These are phyloP conservation scores for Puccinia triticina DNA, from an alignment of 1,284 basidiomycete genomes.

Conservation along the genomic window DNA sequence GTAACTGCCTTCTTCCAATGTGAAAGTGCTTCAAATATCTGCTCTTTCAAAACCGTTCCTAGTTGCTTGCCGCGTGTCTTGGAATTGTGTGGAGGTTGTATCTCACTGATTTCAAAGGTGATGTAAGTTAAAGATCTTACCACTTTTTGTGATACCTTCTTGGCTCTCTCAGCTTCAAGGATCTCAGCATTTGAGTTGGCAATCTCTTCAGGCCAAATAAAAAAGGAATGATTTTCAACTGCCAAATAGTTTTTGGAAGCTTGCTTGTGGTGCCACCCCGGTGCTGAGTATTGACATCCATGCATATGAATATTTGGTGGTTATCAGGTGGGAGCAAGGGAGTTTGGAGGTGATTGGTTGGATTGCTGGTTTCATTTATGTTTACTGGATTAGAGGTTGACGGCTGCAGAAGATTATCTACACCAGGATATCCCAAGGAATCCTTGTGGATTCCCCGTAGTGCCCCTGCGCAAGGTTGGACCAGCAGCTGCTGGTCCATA, in stretches of 20 bases:
- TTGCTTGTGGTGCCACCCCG: background rate
- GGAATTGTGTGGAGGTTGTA: background rate
- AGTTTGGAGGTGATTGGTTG: background rate
- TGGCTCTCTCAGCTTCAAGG: background rate
- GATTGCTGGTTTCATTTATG: too few species aligned
- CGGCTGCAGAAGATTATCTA: background rate
- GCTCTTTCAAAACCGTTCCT: background rate
- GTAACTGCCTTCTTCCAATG: background rate
- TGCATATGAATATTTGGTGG: background rate
- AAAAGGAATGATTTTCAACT: background rate
- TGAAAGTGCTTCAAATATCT: background rate
- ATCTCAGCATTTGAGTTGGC: background rate
- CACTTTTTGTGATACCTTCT: background rate
- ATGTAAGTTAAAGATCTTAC: background rate
- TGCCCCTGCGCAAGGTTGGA: too few species aligned
- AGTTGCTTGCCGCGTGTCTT: background rate
- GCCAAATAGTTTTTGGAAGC: background rate
- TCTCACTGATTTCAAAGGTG: background rate
- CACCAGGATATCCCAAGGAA: too few species aligned
- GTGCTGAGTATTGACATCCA: slow-evolving; percentile 22
- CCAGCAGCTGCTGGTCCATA: too few species aligned
- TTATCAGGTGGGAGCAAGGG: background rate
- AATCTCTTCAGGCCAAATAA: background rate
- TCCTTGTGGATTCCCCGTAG: too few species aligned
- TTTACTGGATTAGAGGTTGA: too few species aligned